phyloP scores from a whole-genome alignment of 129 eudicot species.

The Oenanthe sinensis region DNA sequence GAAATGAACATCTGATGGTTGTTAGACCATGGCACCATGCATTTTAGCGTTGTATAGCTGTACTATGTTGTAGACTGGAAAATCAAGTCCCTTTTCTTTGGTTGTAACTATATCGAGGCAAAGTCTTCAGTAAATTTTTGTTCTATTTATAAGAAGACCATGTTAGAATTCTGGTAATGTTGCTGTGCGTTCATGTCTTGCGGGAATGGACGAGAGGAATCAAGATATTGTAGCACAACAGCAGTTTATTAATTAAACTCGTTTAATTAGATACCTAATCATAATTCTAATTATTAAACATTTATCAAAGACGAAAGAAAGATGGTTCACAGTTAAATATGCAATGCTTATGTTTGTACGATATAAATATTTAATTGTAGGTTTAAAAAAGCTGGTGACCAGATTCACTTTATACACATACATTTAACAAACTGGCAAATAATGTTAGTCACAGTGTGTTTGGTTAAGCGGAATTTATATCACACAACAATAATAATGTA shows the following conservation, averaged over 20 bases:
- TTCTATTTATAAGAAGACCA: background rate
- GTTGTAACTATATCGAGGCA: background rate
- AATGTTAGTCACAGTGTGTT: background rate
- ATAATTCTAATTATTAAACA: background rate
- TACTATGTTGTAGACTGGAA: conserved; percentile 9
- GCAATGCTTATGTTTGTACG: background rate
- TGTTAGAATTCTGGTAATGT: background rate
- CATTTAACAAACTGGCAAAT: background rate
- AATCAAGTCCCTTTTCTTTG: background rate
- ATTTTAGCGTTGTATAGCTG: conserved; percentile 17
- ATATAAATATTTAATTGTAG: background rate
- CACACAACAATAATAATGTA: background rate
- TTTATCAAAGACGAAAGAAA: background rate
- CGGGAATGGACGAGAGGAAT: too few relatives aligned
- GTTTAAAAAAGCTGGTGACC: background rate
- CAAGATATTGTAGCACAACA: too few relatives aligned
- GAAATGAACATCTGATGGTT: background rate
- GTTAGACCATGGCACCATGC: background rate
- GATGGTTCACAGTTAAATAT: background rate
- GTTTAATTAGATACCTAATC: background rate
- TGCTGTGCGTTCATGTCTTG: background rate
- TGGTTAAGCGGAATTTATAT: background rate
- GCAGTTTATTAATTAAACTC: background rate
- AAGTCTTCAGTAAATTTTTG: background rate
- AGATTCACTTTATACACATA: background rate